Conservation (phyloP, 2,329 filamentous ascomycete species). For the Xylariaceae sp. region DNA sequence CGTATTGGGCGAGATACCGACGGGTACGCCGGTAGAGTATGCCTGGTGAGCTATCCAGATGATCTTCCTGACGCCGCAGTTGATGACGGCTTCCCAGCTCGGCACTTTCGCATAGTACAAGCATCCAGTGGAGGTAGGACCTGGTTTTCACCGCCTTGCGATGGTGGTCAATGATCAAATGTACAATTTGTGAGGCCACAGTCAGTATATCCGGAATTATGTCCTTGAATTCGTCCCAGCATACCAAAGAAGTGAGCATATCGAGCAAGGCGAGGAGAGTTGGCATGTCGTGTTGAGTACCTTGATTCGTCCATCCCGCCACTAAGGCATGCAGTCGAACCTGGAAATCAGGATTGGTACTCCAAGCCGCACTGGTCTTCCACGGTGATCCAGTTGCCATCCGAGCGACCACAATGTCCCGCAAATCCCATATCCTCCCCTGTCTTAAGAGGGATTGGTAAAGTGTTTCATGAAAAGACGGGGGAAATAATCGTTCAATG, state of each 20-base stretch:
- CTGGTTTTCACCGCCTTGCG: background rate
- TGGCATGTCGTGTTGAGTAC: background rate
- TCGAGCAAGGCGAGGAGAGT: background rate
- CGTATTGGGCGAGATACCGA: background rate
- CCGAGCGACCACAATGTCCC: background rate
- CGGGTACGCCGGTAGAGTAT: background rate
- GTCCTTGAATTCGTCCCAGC: background rate
- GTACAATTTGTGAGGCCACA: background rate
- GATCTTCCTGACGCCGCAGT: background rate
- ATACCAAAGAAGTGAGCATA: background rate
- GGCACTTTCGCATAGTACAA: background rate
- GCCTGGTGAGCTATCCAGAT: background rate
- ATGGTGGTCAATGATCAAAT: background rate
- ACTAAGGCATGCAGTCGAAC: background rate
- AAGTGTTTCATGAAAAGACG: background rate
- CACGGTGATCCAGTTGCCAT: background rate
- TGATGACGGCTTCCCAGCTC: background rate
- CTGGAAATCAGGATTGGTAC: background rate
- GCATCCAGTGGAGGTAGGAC: background rate
- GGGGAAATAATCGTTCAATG: background rate
- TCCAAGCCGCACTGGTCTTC: background rate
- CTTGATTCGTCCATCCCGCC: background rate
- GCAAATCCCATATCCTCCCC: conserved; percentile 3
- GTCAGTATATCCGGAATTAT: background rate
- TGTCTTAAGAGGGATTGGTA: background rate